Evolutionary conservation across 352 stramenopile species (phyloP).

Genomic region (Phytophthora multivora): DNA sequence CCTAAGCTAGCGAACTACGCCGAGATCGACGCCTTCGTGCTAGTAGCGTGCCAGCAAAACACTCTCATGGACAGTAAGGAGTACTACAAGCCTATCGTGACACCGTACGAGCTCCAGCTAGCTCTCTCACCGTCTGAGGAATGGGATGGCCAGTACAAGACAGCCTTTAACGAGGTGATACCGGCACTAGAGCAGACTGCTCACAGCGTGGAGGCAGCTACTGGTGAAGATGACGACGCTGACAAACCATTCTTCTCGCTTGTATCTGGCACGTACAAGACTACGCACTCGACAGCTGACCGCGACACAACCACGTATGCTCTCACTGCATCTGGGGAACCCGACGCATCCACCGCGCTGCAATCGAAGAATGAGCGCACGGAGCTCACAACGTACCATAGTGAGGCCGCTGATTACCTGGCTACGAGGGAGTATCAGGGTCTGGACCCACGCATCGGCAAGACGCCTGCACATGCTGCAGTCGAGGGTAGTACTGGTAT

Average conservation of each 20-base stretch:
- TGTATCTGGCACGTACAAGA: constrained; percentile 78
- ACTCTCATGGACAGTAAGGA: constrained; percentile 93
- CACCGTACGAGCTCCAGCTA: constrained; percentile 94
- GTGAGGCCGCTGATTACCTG: constrained; percentile 78
- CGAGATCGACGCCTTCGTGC: constrained; percentile 97
- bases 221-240: constrained; percentile 35
- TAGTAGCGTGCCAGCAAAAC: constrained; percentile 96
- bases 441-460: constrained; percentile 80
- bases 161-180: constrained; percentile 83
- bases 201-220: constrained; percentile 35
- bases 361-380: constrained; percentile 58
- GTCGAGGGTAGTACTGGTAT: constrained; percentile 78
- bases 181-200: constrained; percentile 52
- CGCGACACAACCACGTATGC: constrained; percentile 22
- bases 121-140: constrained; percentile 85
- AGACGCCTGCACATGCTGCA: constrained; percentile 79
- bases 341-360: constrained; percentile 46
- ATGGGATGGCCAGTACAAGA: constrained; percentile 90
- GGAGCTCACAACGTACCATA: constrained; percentile 68
- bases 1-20: constrained; percentile 98
- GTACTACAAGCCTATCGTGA: constrained; percentile 94
- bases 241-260: constrained; percentile 88
- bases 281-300: constrained; percentile 19
- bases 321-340: constrained; percentile 32
- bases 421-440: constrained; percentile 75